Evolutionary conservation across 2,329 filamentous ascomycete species (phyloP), one percentile per base, ranked within the genome.

Genomic region (Aspergillus caelatus): DNA sequence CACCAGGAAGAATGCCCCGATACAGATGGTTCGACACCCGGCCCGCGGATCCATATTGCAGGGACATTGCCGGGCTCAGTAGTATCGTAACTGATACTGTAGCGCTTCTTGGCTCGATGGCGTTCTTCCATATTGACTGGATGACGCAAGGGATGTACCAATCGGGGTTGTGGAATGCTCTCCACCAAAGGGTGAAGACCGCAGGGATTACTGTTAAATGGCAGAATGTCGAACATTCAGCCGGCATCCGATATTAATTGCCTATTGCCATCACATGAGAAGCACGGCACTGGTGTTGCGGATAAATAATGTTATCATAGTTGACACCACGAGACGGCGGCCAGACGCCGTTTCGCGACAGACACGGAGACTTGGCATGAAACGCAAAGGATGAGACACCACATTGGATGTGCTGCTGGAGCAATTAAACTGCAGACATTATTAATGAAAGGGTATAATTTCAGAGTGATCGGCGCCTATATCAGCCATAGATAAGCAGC

Each of bases 11-110:
- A 53, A 36, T 9, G 36, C 32, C 46, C 53, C 55, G 19, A 16
- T 30, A 39, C 45, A 53, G 46, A 62, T 48, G 55, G 55, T 46
- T 36, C 46, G 55, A 54, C 28, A 23, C 26, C 54, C 55, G 32
- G 53, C 36, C 59, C 43, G 59, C 21, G 59, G 39, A 48, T 55
- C 32, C 41, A 53, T 59, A 41, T 39, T 50, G 46, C 57, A 39
- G 48, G 46, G 57, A 59, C 46, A 59, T 59, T 21, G 34, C 53
- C 43, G 54, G 43, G 16, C 4, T 30, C 23, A 61, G 21, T 21
- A 30, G 23, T 30, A 12, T 57, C 6, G 39, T 26, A 12, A 36
- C 41, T 57, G 41, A 57, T 57, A 46, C 41, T 43, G 39, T 46
- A 45, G 39, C 21, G 28, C 16, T 3, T 45, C 39, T 57, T 43